Base-by-base conservation (phyloP, 192 early-diverging fungal species). In the Gamsiella multidivaricata region DNA sequence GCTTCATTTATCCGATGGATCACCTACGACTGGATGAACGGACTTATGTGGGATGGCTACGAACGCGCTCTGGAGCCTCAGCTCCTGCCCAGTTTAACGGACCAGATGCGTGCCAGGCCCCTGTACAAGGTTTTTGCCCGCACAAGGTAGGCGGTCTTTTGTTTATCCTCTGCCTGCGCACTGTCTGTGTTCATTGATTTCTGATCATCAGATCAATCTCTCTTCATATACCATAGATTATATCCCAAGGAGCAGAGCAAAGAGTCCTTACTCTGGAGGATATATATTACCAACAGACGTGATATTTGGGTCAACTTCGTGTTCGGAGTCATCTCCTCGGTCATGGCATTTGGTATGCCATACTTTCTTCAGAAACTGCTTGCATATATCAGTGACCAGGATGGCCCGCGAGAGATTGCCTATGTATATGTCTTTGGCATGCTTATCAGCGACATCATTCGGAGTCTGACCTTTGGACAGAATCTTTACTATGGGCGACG, bases 401-500 rank as follows among this genome's bases (percentile, higher is more conserved):
- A 65, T 12, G 60, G 63, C 26, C 80, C 83, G 17, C 54, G 60
- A 3, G 74, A 86, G 32, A 29, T 70, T 26, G 86, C 86, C 8
- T 87, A 84, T 46, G 32, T 87, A 12, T 87, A 86, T 42, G 73
- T 84, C 34, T 46, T 82, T 34, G 79, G 81, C 7, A 83, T 89
- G 54, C 82, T 89, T 52, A 31, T 69, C 23, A 64, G 67, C 26
- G 81, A 82, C 45, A 46, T 86, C 3, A 20, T 53, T 32, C 72
- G 80, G 54, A 75, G 76, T 12, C 29, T 86, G 31, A 78, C 70
- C 22, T 83, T 82, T 34, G 85, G 79, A 32, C 78, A 86, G 17
- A 78, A 86, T 32, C 65, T 87, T 3, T 89, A 82, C 68, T 79
- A 81, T 26, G 84, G 86, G 9, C 58, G 85, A 61, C 67, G 88